phyloP scores from a whole-genome alignment of 1,139 yeast species.

The Debaryomyces subglobosus region DNA sequence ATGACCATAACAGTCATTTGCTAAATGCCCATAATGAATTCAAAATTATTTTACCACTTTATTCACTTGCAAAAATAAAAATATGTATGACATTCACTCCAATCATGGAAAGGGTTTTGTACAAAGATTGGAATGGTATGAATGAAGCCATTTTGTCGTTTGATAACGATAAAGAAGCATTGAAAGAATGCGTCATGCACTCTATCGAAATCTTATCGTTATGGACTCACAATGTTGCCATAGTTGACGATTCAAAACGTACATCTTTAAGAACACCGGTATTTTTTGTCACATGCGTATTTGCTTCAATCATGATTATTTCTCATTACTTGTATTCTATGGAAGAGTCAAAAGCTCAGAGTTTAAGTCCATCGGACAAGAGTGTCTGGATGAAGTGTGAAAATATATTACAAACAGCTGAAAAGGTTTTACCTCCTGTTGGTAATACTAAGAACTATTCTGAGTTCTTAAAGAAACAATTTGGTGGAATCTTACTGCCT shows the following conservation, averaged over 20 bases:
- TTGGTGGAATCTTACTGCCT: slow-evolving; percentile 36
- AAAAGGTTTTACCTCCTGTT: slow-evolving; percentile 45
- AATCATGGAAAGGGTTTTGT: slow-evolving; percentile 57
- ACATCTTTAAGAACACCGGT: slow-evolving; percentile 74
- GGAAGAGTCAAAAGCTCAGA: slow-evolving; percentile 39
- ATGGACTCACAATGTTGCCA: slow-evolving; percentile 71
- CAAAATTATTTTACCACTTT: slow-evolving; percentile 65
- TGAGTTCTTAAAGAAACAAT: slow-evolving; percentile 55
- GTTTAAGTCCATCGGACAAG: slow-evolving; percentile 46
- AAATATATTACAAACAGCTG: slow-evolving; percentile 56
- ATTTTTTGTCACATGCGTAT: slow-evolving; percentile 68
- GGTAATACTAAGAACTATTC: slow-evolving; percentile 39
- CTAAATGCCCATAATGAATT: slow-evolving; percentile 57
- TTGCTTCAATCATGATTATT: slow-evolving; percentile 59
- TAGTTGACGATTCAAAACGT: slow-evolving; percentile 61
- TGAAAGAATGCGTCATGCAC: slow-evolving; percentile 59
- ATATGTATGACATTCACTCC: slow-evolving; percentile 62
- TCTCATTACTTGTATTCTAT: slow-evolving; percentile 61
- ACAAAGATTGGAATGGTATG: slow-evolving; percentile 68
- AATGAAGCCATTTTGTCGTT: slow-evolving; percentile 49
- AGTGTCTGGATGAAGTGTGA: slow-evolving; percentile 56
- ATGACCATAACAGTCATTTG: slow-evolving; percentile 51
- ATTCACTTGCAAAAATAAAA: slow-evolving; percentile 64
- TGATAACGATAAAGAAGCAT: slow-evolving; percentile 55
- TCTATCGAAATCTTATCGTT: slow-evolving; percentile 62